These are phyloP conservation scores for Euphorbia pulcherrima DNA, from an alignment of 345 rosid species.

Conservation along the genomic window DNA sequence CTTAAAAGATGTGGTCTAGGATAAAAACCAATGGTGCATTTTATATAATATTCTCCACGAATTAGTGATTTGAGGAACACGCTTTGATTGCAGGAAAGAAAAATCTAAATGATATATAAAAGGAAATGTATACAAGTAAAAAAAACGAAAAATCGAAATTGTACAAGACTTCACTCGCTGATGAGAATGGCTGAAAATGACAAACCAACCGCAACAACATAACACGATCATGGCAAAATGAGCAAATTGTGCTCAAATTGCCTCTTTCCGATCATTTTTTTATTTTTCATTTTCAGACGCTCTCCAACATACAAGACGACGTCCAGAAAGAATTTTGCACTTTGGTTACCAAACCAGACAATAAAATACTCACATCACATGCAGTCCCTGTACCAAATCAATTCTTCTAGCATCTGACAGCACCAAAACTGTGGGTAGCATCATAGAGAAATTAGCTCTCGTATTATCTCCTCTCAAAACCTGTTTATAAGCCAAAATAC, in stretches of 20 bases:
- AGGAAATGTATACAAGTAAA: background rate
- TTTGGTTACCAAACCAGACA: slow-evolving; percentile 10
- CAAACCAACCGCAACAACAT: slow-evolving; percentile 3
- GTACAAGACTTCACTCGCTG: slow-evolving; percentile 12
- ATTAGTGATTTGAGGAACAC: background rate
- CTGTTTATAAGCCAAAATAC: slow-evolving; percentile 1
- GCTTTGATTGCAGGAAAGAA: background rate
- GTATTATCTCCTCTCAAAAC: slow-evolving; percentile 18
- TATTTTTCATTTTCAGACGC: slow-evolving; percentile 2
- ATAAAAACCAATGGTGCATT: background rate
- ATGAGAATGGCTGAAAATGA: slow-evolving; percentile 9
- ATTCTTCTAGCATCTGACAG: slow-evolving; percentile 18
- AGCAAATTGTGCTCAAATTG: slow-evolving; percentile 21
- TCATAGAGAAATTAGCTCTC: background rate
- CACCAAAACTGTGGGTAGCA: slow-evolving; percentile 8
- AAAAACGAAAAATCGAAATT: background rate
- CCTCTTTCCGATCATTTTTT: slow-evolving; percentile 3
- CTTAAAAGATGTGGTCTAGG: background rate
- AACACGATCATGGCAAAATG: slow-evolving; percentile 5
- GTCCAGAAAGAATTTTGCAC: slow-evolving; percentile 12
- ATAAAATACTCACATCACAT: slow-evolving; percentile 12
- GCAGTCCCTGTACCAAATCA: slow-evolving; percentile 13
- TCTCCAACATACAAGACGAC: slow-evolving; percentile 12
- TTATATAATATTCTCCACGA: background rate
- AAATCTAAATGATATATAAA: background rate